These are phyloP conservation scores for Begonia peltatifolia DNA, from an alignment of 306 rosid species.

Conservation along the genomic window DNA sequence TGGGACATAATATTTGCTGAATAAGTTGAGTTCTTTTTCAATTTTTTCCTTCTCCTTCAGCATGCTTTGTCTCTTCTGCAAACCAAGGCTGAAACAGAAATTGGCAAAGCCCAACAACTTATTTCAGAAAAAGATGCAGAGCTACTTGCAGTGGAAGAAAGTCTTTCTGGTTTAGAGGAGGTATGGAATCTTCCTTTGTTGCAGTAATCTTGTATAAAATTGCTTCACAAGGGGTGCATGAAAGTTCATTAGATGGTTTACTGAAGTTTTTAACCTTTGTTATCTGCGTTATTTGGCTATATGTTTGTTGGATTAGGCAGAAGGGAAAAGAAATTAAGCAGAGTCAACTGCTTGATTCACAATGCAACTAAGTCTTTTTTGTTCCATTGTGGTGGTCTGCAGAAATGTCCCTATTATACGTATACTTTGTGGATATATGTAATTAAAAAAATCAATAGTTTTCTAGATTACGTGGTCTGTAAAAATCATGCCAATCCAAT, in stretches of 20 bases:
- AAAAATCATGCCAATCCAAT: no score
- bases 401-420: not conserved
- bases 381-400: not conserved
- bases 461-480: not conserved
- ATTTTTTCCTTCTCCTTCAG: conserved; percentile 30
- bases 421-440: not conserved
- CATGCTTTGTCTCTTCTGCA: conserved; percentile 59
- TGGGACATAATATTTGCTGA: no score
- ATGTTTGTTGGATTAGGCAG: not conserved
- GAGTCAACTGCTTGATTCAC: no score
- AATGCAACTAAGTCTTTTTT: no score
- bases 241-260: conserved; percentile 8
- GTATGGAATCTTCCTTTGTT: conserved; percentile 26
- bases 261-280: not conserved
- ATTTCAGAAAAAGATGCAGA: conserved; percentile 63
- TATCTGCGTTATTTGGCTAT: not conserved
- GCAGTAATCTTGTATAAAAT: conserved; percentile 3
- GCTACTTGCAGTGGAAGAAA: conserved; percentile 60
- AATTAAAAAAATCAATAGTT: not conserved
- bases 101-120: conserved; percentile 55
- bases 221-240: conserved; percentile 3
- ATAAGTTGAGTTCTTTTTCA: conserved; percentile 4
- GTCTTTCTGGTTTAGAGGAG: conserved; percentile 81
- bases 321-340: not conserved
- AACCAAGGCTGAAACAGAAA: conserved; percentile 63